Evolutionary conservation across 352 stramenopile genomes (phyloP), one percentile per base, ranked within the genome.

Genomic region (Globisporangium paroecandrum): DNA sequence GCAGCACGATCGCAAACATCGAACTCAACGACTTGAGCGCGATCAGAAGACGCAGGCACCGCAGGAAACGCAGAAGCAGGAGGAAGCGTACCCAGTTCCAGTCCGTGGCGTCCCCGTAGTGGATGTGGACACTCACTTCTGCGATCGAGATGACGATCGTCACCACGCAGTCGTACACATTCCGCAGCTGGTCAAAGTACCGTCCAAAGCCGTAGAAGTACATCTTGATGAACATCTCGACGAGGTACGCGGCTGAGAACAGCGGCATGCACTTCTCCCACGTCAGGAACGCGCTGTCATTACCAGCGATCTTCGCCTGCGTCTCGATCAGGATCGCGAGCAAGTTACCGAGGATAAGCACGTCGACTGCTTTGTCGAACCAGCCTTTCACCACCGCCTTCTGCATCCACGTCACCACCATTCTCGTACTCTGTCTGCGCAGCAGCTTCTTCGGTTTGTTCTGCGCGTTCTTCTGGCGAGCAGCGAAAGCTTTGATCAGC

Each of bases 161-260:
- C 47, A 97, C 89, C 43, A 91, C 69, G 55, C 78, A 91, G 64
- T 97, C 89, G 66, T 96, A 97, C 24, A 90, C 66, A 66, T 97
- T 97, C 64, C 89, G 90, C 5, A 69, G 15, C 32, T 86, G 79
- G 4, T 76, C 68, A 54, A 85, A 85, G 70, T 96, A 97, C 34
- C 69, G 70, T 20, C 73, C 73, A 36, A 75, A 71, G 8, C 82
- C 81, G 29, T 86, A 72, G 3, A 78, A 81, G 34, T 84, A 79
- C 58, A 94, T 80, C 72, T 96, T 97, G 32, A 94, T 58, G 9
- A 90, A 62, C 85, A 97, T 96, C 62, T 97, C 89, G 1, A 89
- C 43, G 13, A 94, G 65, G 68, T 93, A 97, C 6, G 78, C 69
- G 20, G 76, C 68, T 27, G 87, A 86, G 62, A 96, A 95, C 8